Percentiles rank a stretch among this genome's conserved stretches.
Conservation (phyloP, 345 rosid genomes). For the Atalantia buxifolia region DNA sequence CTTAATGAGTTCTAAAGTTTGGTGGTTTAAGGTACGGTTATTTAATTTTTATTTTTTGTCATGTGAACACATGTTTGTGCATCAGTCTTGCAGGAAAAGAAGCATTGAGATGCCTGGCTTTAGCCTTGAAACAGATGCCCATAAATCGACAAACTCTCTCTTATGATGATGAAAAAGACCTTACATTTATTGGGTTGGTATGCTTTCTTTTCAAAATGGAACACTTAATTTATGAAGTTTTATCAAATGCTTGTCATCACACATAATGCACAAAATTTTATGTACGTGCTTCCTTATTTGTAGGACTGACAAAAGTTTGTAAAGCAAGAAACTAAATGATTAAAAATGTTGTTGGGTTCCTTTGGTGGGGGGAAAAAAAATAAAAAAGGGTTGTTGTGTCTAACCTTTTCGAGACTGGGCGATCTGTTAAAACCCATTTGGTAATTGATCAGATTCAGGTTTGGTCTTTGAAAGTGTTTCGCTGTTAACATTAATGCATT, state of each 20-base stretch:
- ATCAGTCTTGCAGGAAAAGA: conserved; percentile 95
- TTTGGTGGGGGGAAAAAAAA: no score
- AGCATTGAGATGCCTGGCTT: conserved; percentile 86
- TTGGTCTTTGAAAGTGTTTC: background rate
- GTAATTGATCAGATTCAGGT: no score
- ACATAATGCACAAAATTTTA: background rate
- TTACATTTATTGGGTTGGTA: conserved; percentile 99
- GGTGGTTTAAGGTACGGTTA: background rate
- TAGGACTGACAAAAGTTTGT: background rate
- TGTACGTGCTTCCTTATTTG: background rate
- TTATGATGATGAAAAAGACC: conserved; percentile 82
- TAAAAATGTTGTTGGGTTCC: background rate
- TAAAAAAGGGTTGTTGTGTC: background rate
- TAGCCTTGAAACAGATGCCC: conserved; percentile 86
- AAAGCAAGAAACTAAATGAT: background rate
- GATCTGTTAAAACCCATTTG: background rate
- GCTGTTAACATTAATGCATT: background rate
- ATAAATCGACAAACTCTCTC: conserved; percentile 66
- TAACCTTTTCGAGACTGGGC: background rate
- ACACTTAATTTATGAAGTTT: background rate
- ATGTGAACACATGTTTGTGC: conserved; percentile 25
- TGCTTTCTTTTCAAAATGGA: conserved; percentile 48
- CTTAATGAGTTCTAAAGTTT: background rate
- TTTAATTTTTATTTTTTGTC: background rate
- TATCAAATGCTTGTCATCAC: conserved; percentile 1